These are phyloP conservation scores for Laburnicola sp. DNA, from an alignment of 2,329 filamentous ascomycete genomes.

Conservation along the genomic window DNA sequence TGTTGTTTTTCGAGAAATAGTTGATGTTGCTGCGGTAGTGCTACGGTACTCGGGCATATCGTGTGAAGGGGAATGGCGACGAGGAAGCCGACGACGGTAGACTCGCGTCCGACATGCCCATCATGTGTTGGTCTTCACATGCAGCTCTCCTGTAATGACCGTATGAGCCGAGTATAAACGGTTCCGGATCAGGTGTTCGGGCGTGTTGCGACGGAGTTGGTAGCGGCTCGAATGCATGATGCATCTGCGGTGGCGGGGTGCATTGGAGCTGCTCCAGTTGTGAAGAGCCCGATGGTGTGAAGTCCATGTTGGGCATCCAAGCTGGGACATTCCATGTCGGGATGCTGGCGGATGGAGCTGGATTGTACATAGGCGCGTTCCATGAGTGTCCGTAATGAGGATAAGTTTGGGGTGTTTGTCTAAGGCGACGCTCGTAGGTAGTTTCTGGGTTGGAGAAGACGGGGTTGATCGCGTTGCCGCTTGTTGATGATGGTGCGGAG, in stretches of 20 bases:
- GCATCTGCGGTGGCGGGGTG: slow-evolving; percentile 14
- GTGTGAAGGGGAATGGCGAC: slow-evolving; percentile 7
- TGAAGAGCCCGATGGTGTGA: slow-evolving; percentile 8
- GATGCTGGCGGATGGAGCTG: slow-evolving; percentile 16
- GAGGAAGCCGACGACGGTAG: slow-evolving; percentile 18
- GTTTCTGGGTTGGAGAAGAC: slow-evolving; percentile 11
- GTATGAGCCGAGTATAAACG: slow-evolving; percentile 19
- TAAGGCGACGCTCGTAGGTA: slow-evolving; percentile 18
- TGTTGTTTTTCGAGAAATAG: no score
- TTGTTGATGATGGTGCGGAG: slow-evolving; percentile 13
- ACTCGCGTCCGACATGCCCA: slow-evolving; percentile 19
- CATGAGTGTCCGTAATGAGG: slow-evolving; percentile 19
- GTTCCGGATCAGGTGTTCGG: slow-evolving; percentile 15
- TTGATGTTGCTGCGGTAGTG: no score
- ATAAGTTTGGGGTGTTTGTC: slow-evolving; percentile 18
- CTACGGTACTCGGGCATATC: slow-evolving; percentile 1
- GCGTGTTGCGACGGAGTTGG: slow-evolving; percentile 18
- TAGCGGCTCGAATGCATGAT: slow-evolving; percentile 17
- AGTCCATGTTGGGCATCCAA: slow-evolving; percentile 24
- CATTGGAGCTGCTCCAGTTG: slow-evolving; percentile 20
- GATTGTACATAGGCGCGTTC: slow-evolving; percentile 22
- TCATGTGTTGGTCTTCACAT: slow-evolving; percentile 13
- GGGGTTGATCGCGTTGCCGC: slow-evolving; percentile 14
- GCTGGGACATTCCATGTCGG: slow-evolving; percentile 24
- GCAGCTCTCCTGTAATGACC: slow-evolving; percentile 6